Evolutionary conservation across 2,329 filamentous ascomycete genomes (phyloP), one percentile per base, ranked within the genome.

Genomic region (Pseudocercospora crystallina): DNA sequence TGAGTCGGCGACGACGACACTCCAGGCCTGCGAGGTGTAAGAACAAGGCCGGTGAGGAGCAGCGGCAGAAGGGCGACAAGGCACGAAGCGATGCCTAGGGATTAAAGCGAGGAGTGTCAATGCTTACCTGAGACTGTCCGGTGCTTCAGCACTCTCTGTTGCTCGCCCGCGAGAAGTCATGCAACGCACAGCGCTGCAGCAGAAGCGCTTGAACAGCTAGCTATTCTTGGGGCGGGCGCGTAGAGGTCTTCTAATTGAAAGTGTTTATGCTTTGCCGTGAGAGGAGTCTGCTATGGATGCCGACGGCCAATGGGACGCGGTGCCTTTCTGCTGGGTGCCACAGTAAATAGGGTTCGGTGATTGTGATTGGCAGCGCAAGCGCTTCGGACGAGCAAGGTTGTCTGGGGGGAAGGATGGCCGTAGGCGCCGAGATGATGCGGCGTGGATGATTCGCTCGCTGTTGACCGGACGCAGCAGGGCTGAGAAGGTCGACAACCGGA

Each of bases 161-260:
- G 44, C 42, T 55, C 47, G 50, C 53, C 56, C 54, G 53, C 53
- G 49, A 51, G 44, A 44, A 53, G 50, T 56, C 60, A 61, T 61
- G 53, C 60, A 58, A 53, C 50, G 51, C 44, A 54, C 52, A 54
- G 49, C 52, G 52, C 49, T 53, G 52, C 51, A 41, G 54, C 57
- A 51, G 49, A 55, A 50, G 54, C 54, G 52, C 49, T 44, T 48
- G 20, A 43, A 37, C 47, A 49, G 51, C 59, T 63, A 49, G 51
- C 59, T 63, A 64, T 63, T 64, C 56, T 57, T 59, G 61, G 59
- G 47, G 50, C 42, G 54, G 61, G 61, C 61, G 61, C 60, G 57
- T 64, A 64, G 50, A 56, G 46, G 34, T 26, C 20, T 31, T 39
- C 41, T 49, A 52, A 43, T 49, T 37, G 39, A 49, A 43, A 47